phyloP scores from a whole-genome alignment of 306 rosid genomes.

The Begonia loranthoides region DNA sequence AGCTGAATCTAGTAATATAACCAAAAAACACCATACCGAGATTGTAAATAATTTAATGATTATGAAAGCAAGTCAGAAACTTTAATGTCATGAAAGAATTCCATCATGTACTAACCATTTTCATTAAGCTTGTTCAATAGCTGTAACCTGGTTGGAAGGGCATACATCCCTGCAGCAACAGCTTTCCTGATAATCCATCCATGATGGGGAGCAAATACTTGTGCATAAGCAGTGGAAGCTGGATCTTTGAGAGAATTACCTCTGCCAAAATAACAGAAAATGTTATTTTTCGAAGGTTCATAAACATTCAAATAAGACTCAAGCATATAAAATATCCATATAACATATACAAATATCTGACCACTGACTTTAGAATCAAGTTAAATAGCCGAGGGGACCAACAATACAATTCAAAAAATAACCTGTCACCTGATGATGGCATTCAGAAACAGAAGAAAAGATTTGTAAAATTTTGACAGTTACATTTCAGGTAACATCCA shows the following conservation, averaged over 20 bases:
- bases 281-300: neutral
- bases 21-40: neutral
- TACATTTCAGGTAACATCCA: no score
- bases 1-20: neutral
- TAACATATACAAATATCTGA: no score
- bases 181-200: constrained; percentile 87
- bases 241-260: constrained; percentile 71
- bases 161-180: constrained; percentile 87
- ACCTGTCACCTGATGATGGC: no score
- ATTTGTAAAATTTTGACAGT: no score
- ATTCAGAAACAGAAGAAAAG: no score
- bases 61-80: constrained; percentile 1
- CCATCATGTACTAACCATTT: constrained; percentile 45
- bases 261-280: constrained; percentile 29
- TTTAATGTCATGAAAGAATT: constrained; percentile 5
- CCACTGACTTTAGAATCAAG: no score
- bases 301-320: no score
- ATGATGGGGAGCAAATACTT: constrained; percentile 75
- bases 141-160: constrained; percentile 64
- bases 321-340: no score
- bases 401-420: no score
- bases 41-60: neutral
- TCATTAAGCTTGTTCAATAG: constrained; percentile 62
- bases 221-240: constrained; percentile 80
- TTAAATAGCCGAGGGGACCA: no score